A percentile compares a stretch with the other conserved stretches of the same genome.
Conservation (phyloP, 1,139 yeast genomes). For the Yamadazyma jaroonii region DNA sequence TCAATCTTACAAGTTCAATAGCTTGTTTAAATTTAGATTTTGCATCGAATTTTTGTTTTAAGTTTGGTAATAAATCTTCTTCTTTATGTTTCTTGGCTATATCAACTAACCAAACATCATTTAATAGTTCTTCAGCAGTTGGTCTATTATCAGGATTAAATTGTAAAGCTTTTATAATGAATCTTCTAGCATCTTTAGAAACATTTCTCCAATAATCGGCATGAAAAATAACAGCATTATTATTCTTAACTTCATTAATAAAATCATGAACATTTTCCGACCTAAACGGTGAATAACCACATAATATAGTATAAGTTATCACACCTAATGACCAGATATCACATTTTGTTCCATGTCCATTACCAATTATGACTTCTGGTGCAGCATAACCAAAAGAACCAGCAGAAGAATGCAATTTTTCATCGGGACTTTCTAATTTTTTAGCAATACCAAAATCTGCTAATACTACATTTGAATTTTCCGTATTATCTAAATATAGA, state of each 20-base stretch:
- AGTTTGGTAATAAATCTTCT: slow-evolving; percentile 66
- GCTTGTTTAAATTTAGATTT: slow-evolving; percentile 84
- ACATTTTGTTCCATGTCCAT: slow-evolving; percentile 89
- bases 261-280: slow-evolving; percentile 83
- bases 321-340: slow-evolving; percentile 94
- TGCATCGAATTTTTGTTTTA: slow-evolving; percentile 74
- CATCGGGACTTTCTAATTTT: slow-evolving; percentile 55
- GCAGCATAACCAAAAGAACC: slow-evolving; percentile 96
- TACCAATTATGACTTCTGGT: slow-evolving; percentile 76
- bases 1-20: slow-evolving; percentile 73
- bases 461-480: slow-evolving; percentile 67
- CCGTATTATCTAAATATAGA: slow-evolving; percentile 53
- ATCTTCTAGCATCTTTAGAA: slow-evolving; percentile 70
- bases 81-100: slow-evolving; percentile 47
- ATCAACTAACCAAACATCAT: slow-evolving; percentile 68
- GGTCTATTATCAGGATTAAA: slow-evolving; percentile 65
- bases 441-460: slow-evolving; percentile 96
- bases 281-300: slow-evolving; percentile 91
- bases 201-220: slow-evolving; percentile 83
- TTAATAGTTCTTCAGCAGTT: slow-evolving; percentile 59
- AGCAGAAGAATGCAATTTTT: slow-evolving; percentile 72
- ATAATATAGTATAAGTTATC: slow-evolving; percentile 81
- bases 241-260: slow-evolving; percentile 66
- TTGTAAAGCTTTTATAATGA: slow-evolving; percentile 64
- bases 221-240: slow-evolving; percentile 78